phyloP scores from a whole-genome alignment of 2,329 filamentous ascomycete genomes.

The Chaetomium strumarium region DNA sequence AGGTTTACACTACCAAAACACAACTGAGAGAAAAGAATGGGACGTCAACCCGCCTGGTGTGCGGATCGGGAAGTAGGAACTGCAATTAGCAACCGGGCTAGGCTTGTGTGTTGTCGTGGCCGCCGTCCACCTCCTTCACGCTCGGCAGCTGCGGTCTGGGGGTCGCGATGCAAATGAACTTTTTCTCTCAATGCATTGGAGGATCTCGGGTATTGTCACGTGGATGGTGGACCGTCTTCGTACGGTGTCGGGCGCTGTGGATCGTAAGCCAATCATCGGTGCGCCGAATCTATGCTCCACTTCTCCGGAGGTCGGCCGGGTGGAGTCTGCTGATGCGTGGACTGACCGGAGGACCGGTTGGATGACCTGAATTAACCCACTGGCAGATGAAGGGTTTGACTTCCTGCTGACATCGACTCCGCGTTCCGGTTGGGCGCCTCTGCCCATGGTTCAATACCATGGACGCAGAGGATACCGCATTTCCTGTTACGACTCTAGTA shows the following conservation, averaged over 20 bases:
- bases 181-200: conserved; percentile 15
- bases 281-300: conserved; percentile 3
- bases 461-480: too few relatives aligned
- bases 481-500: too few relatives aligned
- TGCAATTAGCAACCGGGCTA: conserved; percentile 9
- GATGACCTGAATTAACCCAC: neutral
- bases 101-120: conserved; percentile 4
- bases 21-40: neutral
- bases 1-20: neutral
- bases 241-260: neutral
- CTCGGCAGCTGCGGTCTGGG: conserved; percentile 5
- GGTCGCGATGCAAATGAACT: conserved; percentile 16
- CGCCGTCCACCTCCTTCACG: conserved; percentile 17
- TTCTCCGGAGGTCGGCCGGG: conserved; percentile 2
- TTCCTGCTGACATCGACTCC: too few relatives aligned
- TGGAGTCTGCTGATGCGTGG: neutral
- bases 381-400: too few relatives aligned
- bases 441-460: too few relatives aligned
- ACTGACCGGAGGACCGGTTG: neutral
- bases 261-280: neutral
- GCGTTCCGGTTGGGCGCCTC: too few relatives aligned
- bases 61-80: neutral
- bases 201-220: conserved; percentile 13
- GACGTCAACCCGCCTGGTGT: neutral
- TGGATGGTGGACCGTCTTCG: conserved; percentile 6